These are phyloP conservation scores for Penicillium steckii DNA, from an alignment of 495 filamentous ascomycete genomes.

Conservation along the genomic window DNA sequence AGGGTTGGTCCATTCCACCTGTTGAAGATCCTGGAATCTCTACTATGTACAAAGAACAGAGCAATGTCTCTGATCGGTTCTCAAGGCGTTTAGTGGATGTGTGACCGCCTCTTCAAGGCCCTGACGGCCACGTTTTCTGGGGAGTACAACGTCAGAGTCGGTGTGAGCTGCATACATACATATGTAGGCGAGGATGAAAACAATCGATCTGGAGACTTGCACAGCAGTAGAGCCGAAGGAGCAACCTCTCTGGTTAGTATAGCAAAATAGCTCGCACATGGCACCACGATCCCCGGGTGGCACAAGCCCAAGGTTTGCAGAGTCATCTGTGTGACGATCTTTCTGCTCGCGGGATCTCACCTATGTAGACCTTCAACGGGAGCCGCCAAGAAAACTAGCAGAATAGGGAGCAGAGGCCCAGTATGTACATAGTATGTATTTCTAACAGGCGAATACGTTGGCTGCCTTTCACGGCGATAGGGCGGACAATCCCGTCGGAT, in stretches of 20 bases:
- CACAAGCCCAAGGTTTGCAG: not conserved
- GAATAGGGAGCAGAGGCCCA: not conserved
- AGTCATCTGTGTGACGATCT: slow-evolving; percentile 4
- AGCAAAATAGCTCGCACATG: slow-evolving; percentile 17
- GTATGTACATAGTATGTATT: not conserved
- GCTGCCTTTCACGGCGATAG: not conserved
- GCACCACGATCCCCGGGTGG: slow-evolving; percentile 16
- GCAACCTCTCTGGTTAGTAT: not conserved
- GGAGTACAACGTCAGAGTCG: slow-evolving; percentile 20
- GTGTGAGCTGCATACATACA: slow-evolving; percentile 11
- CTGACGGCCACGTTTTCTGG: slow-evolving; percentile 24
- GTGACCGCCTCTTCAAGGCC: slow-evolving; percentile 21
- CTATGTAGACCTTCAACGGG: not conserved
- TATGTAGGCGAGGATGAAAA: slow-evolving; percentile 1
- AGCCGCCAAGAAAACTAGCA: not conserved
- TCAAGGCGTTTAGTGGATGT: slow-evolving; percentile 1
- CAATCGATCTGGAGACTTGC: not conserved
- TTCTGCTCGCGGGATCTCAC: slow-evolving; percentile 5
- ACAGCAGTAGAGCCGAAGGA: not conserved
- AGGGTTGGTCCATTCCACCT: not conserved
- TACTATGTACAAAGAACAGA: not conserved
- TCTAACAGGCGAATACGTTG: slow-evolving; percentile 8
- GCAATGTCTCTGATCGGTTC: not conserved
- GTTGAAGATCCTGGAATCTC: not conserved
- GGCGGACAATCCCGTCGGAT: slow-evolving; percentile 10